Evolutionary conservation across 345 rosid species (phyloP).

Genomic region (Clarkia xantiana): DNA sequence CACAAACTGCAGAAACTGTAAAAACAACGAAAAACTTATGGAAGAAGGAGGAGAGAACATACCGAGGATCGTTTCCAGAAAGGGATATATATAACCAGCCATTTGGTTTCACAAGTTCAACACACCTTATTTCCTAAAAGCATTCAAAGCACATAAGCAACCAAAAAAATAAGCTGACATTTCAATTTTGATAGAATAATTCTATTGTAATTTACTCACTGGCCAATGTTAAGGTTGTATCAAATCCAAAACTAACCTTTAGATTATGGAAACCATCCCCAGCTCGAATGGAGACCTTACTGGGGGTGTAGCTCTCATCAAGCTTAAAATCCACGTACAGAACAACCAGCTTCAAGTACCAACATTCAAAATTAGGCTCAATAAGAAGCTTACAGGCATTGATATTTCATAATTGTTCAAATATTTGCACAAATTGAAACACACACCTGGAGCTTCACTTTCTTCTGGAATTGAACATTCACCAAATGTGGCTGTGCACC

Average conservation of each 20-base stretch:
- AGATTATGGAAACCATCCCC: constrained; percentile 93
- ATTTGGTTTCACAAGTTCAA: constrained; percentile 73
- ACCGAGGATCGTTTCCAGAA: constrained; percentile 85
- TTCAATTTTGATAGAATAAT: no score
- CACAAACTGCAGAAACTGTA: no score
- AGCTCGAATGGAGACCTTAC: constrained; percentile 74
- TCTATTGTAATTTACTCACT: neutral
- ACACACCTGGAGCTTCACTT: constrained; percentile 73
- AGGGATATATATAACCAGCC: constrained; percentile 75
- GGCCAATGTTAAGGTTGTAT: no score
- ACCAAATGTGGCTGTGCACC: constrained; percentile 92
- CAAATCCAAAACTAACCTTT: constrained; percentile 33
- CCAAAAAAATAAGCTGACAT: neutral
- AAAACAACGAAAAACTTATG: neutral
- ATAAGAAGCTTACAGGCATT: neutral
- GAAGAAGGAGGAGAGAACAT: constrained; percentile 3
- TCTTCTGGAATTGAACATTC: constrained; percentile 93
- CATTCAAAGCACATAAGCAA: constrained; percentile 1
- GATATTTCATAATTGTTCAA: no score
- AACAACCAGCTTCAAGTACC: constrained; percentile 40
- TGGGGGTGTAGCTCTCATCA: constrained; percentile 88
- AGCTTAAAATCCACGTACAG: constrained; percentile 83
- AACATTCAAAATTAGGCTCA: neutral
- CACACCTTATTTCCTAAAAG: constrained; percentile 65
- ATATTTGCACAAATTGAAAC: neutral